Percentiles rank a stretch among this genome's conserved stretches.
Conservation (phyloP, 2,329 filamentous ascomycete species). For the Atkinsonella texensis region DNA sequence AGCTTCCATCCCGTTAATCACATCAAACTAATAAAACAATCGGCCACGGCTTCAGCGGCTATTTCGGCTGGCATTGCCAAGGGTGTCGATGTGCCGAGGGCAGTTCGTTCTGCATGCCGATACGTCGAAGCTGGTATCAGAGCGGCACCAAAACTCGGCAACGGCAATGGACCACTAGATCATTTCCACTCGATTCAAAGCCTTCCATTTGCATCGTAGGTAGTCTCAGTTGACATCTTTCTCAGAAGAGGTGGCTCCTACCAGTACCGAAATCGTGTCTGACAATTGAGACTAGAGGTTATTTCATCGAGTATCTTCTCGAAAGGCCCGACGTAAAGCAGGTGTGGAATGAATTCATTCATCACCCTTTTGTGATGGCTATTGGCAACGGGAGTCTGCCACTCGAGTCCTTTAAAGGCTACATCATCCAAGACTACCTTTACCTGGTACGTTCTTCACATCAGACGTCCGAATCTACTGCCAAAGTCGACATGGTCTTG, state of each 20-base stretch:
- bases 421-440: slow-evolving; percentile 85
- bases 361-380: slow-evolving; percentile 71
- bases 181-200: slow-evolving; percentile 63
- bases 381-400: slow-evolving; percentile 68
- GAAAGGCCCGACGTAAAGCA: slow-evolving; percentile 59
- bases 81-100: slow-evolving; percentile 41
- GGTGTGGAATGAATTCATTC: slow-evolving; percentile 64
- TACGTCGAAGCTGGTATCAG: slow-evolving; percentile 64
- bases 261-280: not conserved
- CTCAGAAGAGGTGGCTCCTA: not conserved
- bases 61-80: slow-evolving; percentile 62
- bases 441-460: slow-evolving; percentile 52
- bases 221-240: slow-evolving; percentile 1
- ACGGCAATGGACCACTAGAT: slow-evolving; percentile 61
- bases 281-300: slow-evolving; percentile 37
- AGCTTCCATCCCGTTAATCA: not conserved
- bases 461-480: not conserved
- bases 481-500: not conserved
- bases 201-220: slow-evolving; percentile 55
- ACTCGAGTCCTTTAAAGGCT: slow-evolving; percentile 68
- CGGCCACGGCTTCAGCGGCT: slow-evolving; percentile 37
- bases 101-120: slow-evolving; percentile 55
- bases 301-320: slow-evolving; percentile 75
- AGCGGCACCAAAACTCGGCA: slow-evolving; percentile 49
- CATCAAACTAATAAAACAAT: not conserved